Evolutionary conservation across 2,329 filamentous ascomycete genomes (phyloP), one percentile per base, ranked within the genome.

Genomic region (Aureobasidium vineae): DNA sequence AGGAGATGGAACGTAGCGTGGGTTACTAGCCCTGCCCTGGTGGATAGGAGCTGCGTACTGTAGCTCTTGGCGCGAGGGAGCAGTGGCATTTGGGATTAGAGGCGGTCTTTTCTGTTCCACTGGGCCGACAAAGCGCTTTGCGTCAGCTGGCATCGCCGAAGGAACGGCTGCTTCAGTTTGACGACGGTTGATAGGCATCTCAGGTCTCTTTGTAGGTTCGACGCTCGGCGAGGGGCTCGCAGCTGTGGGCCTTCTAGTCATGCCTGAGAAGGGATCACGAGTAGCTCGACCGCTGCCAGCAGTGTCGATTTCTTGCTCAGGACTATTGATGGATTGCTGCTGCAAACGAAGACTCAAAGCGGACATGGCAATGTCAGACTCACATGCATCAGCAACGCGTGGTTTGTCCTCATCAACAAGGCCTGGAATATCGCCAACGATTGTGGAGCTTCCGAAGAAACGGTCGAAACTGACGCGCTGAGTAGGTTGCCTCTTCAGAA

Each of bases 391-490:
- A 36, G 73, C 69, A 15, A 64, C 67, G 33, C 70, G 70, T n/a
- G 72, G 70, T 53, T 69, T 68, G 66, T 77, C 76, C 66, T 96
- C 91, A 49, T 88, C 89, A 7, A 92, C 87, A 36, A 96, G 80
- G 6, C 89, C 90, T 0, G 92, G 92, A 72, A 97, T 97, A 3
- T 88, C 85, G 23, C 84, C 85, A 15, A 85, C 86, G 63, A 97
- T 86, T 36, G 95, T 87, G 36, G 84, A 79, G 73, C 94, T 88
- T 19, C 80, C 81, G 78, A 98, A 98, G 75, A 97, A 95, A 69
- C 89, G 87, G 61, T 91, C 88, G 72, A 97, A 98, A 66, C 87
- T 90, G 76, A 97, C 85, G 67, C 95, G 85, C 76, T 97, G 91
- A 5, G 91, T 86, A 0, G 95, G 92, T 68, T 88, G 94, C 67